These are phyloP conservation scores for Pelagomonas calceolata DNA, from an alignment of 108 stramenopile species.

Conservation along the genomic window DNA sequence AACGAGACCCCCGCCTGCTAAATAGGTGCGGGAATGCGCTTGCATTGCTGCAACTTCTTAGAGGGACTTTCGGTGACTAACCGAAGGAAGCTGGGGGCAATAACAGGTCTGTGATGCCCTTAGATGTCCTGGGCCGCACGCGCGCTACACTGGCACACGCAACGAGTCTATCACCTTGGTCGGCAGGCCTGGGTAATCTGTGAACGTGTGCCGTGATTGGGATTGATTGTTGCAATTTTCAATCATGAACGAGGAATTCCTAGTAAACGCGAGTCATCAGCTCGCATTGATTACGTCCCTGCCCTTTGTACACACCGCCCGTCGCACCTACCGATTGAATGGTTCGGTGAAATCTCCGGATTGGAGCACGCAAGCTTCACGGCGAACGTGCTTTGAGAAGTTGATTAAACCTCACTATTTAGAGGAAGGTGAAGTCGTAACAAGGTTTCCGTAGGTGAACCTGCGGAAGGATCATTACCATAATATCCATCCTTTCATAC, in stretches of 20 bases:
- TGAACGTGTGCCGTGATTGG: conserved; percentile 93
- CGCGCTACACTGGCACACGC: conserved; percentile 93
- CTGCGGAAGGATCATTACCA: conserved; percentile 96
- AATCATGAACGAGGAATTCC: conserved; percentile 99
- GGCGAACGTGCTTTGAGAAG: conserved; percentile 42
- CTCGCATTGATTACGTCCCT: conserved; percentile 89
- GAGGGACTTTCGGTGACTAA: conserved; percentile 86
- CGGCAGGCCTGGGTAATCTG: conserved; percentile 96
- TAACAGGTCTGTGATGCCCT: conserved; percentile 98
- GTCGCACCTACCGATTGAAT: conserved; percentile 98
- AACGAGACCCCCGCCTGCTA: conserved; percentile 98
- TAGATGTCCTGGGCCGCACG: conserved; percentile 97
- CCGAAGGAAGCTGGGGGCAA: conserved; percentile 88
- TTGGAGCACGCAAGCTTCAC: conserved; percentile 38
- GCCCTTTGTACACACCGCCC: conserved; percentile 98
- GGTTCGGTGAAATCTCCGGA: conserved; percentile 92
- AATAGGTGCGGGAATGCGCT: conserved; percentile 62
- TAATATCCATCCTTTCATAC: conserved; percentile 4
- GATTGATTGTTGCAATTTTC: conserved; percentile 99
- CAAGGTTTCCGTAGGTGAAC: conserved; percentile 98
- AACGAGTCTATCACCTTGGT: conserved; percentile 76
- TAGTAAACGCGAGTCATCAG: conserved; percentile 99
- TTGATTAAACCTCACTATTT: conserved; percentile 81
- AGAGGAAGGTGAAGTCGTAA: conserved; percentile 97
- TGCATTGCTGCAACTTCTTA: conserved; percentile 75